Base-by-base conservation (phyloP, 2,329 filamentous ascomycete species). In the Paradendryphiella salina region DNA sequence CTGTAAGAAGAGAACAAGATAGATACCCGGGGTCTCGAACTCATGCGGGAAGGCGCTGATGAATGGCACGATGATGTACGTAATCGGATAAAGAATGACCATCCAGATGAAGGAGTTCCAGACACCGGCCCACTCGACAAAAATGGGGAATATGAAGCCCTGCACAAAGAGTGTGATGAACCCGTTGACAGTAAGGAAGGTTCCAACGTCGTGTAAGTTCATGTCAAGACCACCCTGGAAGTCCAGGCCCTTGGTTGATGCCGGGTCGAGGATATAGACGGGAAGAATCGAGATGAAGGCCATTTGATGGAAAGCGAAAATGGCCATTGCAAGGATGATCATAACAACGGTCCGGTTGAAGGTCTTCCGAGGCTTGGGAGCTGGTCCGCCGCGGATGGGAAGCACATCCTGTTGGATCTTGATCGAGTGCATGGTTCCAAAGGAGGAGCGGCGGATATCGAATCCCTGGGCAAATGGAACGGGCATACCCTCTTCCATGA, bases 221-320 rank as follows among this genome's bases (percentile, higher is more conserved):
- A 86, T 77, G 4, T 85, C 87, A 3, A 90, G 76, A 14, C 87
- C 87, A 36, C 87, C 86, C 0, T 78, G 63, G 32, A 79, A 65
- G 23, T 76, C 73, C 13, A 75, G 62, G 6, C 63, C 64, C 20
- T 40, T 63, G 23, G 48, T 35, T 2, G 33, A 20, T 17, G 82
- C 80, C 18, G 84, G 78, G 61, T 96, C 91, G 69, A 96, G 90
- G 46, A 96, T 84, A 75, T 96, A 96, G 53, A 96, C 96, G 8
- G 92, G 92, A 43, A 96, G 79, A 0, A 96, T 82, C 66, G 95
- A 89, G 67, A 96, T 90, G 73, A 89, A 96, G 0, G 88, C 90
- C 90, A 96, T 96, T 48, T 72, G 69, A 33, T 96, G 92, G 73
- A 95, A 96, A 8, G 90, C 92, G 75, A 95, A 95, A 58, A 96